Conservation (phyloP, 176 grass and related monocot genomes). For the Themeda triandra region DNA sequence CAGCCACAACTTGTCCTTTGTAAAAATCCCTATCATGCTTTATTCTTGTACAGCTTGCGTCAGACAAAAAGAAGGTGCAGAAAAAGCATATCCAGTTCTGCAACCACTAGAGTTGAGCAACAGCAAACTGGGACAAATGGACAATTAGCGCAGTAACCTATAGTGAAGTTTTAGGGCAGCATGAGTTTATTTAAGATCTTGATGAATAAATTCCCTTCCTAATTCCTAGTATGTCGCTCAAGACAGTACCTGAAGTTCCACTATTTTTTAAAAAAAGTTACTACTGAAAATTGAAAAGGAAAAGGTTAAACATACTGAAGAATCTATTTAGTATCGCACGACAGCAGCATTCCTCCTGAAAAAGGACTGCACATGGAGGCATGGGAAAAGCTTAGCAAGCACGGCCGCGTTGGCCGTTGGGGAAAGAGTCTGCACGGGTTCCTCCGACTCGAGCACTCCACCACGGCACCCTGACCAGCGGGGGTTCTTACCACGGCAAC, state of each 20-base stretch:
- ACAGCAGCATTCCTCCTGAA: background rate
- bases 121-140: background rate
- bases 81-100: background rate
- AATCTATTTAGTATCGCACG: background rate
- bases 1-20: no score
- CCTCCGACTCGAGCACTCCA: no score
- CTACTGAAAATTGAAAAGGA: background rate
- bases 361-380: background rate
- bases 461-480: background rate
- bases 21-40: background rate
- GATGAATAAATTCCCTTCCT: background rate
- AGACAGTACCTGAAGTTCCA: background rate
- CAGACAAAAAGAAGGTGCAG: background rate
- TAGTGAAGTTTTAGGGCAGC: background rate
- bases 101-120: background rate
- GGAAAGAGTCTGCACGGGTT: background rate
- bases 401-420: background rate
- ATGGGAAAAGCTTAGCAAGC: constrained; percentile 22
- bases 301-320: background rate
- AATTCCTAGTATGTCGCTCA: no score
- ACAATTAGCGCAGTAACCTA: background rate
- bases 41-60: constrained; percentile 12
- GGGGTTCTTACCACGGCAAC: no score
- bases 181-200: background rate
- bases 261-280: background rate